Evolutionary conservation across 352 stramenopile species (phyloP), one percentile per base, ranked within the genome.

Genomic region (Elongisporangium anandrum): DNA sequence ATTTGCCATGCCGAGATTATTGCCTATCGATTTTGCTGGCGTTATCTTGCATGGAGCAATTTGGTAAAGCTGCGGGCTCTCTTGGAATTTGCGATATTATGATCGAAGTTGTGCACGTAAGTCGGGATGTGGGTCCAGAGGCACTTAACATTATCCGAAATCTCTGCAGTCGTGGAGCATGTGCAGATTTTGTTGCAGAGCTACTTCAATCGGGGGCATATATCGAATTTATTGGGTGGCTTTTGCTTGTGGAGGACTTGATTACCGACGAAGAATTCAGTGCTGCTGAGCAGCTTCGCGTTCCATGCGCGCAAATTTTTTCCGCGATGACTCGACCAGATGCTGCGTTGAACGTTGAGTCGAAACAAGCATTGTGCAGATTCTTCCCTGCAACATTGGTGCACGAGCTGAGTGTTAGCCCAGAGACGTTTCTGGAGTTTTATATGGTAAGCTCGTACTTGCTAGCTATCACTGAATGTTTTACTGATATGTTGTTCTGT

Each of bases 161-260:
- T 29, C 61, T 94, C 16, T 90, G 76, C 56, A 66, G 64, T n/a
- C 69, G 77, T 54, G 70, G 68, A 39, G 68, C 78, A 29, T 71
- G 71, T 51, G 62, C 56, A 8, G 73, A 79, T 22, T 88, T 75
- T 54, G 65, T 85, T 23, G 59, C 65, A 4, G 77, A 90, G 53
- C 88, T 92, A 24, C 68, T 94, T 17, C 76, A 91, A 50, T 85
- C 84, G 0, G 84, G 84, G 3, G 66, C 78, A 29, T 92, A 90
- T 50, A 63, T 94, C 50, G 84, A 94, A 57, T 90, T 92, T 55
- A 80, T 94, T n/a, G 73, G 76, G 3, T 92, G 81, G 79, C 51
- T 94, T 26, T 65, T 92, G 50, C 69, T 77, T 23, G 70, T 90
- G 5, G 76, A 88, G 20, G 68, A 85, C 52, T 77, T 76, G 10